phyloP scores from a whole-genome alignment of 2,329 filamentous ascomycete genomes.

The Lecanicillium sp. region DNA sequence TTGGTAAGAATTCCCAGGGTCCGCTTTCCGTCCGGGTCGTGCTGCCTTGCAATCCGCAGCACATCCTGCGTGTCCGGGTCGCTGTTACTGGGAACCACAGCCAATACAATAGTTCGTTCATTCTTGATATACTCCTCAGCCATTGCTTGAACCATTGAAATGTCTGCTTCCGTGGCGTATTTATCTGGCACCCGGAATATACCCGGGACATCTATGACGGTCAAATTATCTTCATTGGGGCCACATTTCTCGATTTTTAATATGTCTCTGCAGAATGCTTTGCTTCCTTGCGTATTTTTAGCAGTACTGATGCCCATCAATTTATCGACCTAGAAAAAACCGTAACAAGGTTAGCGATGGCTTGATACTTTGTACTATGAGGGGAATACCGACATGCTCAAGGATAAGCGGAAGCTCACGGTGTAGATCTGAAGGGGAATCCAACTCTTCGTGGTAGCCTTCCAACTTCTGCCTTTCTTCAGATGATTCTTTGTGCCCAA shows the following conservation, averaged over 20 bases:
- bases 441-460: slow-evolving; percentile 8
- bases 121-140: slow-evolving; percentile 39
- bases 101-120: slow-evolving; percentile 31
- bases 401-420: slow-evolving; percentile 24
- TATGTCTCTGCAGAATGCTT: slow-evolving; percentile 37
- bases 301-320: slow-evolving; percentile 34
- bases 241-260: slow-evolving; percentile 34
- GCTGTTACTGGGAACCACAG: slow-evolving; percentile 32
- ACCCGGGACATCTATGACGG: slow-evolving; percentile 46
- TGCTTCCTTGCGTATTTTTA: slow-evolving; percentile 4
- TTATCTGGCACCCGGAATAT: slow-evolving; percentile 36
- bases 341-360: too few relatives aligned
- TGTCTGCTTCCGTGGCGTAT: slow-evolving; percentile 37
- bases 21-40: slow-evolving; percentile 26
- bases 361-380: too few relatives aligned
- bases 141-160: slow-evolving; percentile 36
- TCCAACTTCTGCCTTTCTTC: slow-evolving; percentile 11
- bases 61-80: slow-evolving; percentile 40
- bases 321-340: slow-evolving; percentile 33
- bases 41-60: slow-evolving; percentile 27
- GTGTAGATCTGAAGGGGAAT: slow-evolving; percentile 18
- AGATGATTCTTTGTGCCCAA: slow-evolving; percentile 11
- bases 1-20: slow-evolving; percentile 40
- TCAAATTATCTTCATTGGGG: slow-evolving; percentile 37
- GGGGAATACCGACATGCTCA: too few relatives aligned